Base-by-base conservation (phyloP, 2,329 filamentous ascomycete species). In the Aspergillus neotritici region DNA sequence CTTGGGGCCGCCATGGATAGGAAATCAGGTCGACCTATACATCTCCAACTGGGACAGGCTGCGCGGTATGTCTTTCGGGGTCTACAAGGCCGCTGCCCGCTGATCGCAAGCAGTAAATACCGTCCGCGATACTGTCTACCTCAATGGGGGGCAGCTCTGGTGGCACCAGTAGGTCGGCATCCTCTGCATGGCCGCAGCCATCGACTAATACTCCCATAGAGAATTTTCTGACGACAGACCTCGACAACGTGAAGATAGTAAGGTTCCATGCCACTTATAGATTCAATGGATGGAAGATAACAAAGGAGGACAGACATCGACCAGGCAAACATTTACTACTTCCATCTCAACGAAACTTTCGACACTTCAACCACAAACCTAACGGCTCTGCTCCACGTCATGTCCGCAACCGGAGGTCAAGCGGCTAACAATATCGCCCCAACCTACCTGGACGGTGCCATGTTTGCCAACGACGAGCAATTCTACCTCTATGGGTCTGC, bases 391-490 rank as follows among this genome's bases (percentile, higher is more conserved):
- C 68, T 86, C 13, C 58, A 62, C 2, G 64, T 58, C 0, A 57
- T 77, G 31, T 66, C 72, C 2, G 82, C 80, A 48, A 70, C 69
- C 0, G 69, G 57, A 30, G 69, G 73, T 5, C 21, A 25, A 25
- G 69, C 68, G 3, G 61, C 62, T 13, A 78, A 75, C 49, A 77
- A 76, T 48, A 47, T 75, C 34, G 70, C 72, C 0, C 79, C 80
- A 0, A 77, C 77, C 51, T 84, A 77, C 48, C 48, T 70, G 12
- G 81, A 84, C 47, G 84, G 84, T 2, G 77, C 71, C 6, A 76
- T 87, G 66, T 74, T 87, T 28, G 75, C 73, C 37, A 87, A 86
- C 52, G 68, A 86, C 45, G 65, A 74, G 37, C 74, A 83, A 47
- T 80, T 81, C 54, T 81, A 75, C 52, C 68, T 82, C 2, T 87